phyloP scores from a whole-genome alignment of 345 rosid genomes.

The Xanthoceras sorbifolium region DNA sequence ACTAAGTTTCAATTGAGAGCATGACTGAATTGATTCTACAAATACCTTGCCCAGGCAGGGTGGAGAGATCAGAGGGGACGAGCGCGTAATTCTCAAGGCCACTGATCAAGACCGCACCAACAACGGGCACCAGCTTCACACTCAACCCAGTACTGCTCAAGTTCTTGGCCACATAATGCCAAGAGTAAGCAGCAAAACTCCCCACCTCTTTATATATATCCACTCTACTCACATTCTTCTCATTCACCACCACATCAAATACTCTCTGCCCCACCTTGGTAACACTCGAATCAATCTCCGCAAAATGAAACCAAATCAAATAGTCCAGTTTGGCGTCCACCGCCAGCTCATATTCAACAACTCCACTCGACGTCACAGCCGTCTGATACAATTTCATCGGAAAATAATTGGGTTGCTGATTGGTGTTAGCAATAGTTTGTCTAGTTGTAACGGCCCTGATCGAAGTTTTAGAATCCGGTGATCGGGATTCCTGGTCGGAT shows the following conservation, averaged over 20 bases:
- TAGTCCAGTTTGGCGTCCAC: slow-evolving; percentile 96
- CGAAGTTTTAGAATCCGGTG: slow-evolving; percentile 27
- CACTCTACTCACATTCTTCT: slow-evolving; percentile 59
- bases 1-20: neutral
- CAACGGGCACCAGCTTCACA: slow-evolving; percentile 58
- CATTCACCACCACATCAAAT: slow-evolving; percentile 75
- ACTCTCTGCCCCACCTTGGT: slow-evolving; percentile 69
- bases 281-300: slow-evolving; percentile 82
- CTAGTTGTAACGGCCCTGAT: slow-evolving; percentile 44
- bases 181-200: slow-evolving; percentile 56
- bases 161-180: slow-evolving; percentile 58
- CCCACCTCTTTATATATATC: slow-evolving; percentile 74
- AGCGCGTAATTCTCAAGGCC: slow-evolving; percentile 94
- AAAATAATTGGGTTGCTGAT: slow-evolving; percentile 77
- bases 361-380: slow-evolving; percentile 57
- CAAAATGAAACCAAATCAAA: slow-evolving; percentile 91
- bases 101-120: slow-evolving; percentile 66
- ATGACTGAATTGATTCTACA: neutral
- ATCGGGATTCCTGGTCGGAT: slow-evolving; percentile 52
- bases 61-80: slow-evolving; percentile 78
- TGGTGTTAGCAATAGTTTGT: slow-evolving; percentile 45
- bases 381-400: slow-evolving; percentile 93
- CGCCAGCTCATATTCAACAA: slow-evolving; percentile 55
- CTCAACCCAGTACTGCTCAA: slow-evolving; percentile 57
- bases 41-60: slow-evolving; percentile 81